Evolutionary conservation across 2,329 filamentous ascomycete species (phyloP).

Genomic region (Lojkania enalia): DNA sequence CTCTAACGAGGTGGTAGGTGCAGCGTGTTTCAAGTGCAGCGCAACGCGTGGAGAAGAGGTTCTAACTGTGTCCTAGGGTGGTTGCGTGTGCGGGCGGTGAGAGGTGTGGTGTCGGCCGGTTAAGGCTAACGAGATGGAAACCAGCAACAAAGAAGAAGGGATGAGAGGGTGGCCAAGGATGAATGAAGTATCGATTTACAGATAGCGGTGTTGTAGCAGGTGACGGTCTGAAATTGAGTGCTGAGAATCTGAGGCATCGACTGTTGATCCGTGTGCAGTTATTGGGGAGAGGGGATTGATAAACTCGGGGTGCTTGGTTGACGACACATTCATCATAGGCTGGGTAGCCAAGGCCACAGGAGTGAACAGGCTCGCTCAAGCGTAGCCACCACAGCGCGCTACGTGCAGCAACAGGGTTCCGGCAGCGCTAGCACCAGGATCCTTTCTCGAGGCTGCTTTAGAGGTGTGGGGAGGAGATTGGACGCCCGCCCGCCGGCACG

Average conservation of each 20-base stretch:
- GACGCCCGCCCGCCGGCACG: neutral
- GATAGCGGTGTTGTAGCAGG: conserved; percentile 24
- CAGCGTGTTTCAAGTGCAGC: conserved; percentile 44
- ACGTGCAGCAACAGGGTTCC: conserved; percentile 21
- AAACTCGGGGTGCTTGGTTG: conserved; percentile 38
- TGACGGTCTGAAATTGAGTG: conserved; percentile 35
- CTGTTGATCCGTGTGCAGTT: conserved; percentile 39
- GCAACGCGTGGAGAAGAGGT: conserved; percentile 39
- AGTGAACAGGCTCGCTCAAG: conserved; percentile 35
- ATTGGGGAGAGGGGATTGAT: conserved; percentile 37
- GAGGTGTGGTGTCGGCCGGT: conserved; percentile 14
- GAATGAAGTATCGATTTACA: conserved; percentile 38
- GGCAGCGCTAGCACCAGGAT: conserved; percentile 19
- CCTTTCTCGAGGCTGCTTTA: conserved; percentile 37
- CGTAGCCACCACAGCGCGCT: conserved; percentile 23
- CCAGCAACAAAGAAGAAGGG: conserved; percentile 42
- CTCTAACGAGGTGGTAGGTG: conserved; percentile 37
- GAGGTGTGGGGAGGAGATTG: conserved; percentile 22
- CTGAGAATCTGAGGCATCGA: conserved; percentile 30
- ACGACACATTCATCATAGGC: conserved; percentile 45
- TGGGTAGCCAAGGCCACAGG: conserved; percentile 38
- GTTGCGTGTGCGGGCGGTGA: conserved; percentile 1
- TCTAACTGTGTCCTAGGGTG: conserved; percentile 26
- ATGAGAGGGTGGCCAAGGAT: conserved; percentile 33
- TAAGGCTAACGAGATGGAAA: conserved; percentile 20